Percentiles rank a stretch among this genome's conserved stretches.
Evolutionary conservation across 257 asterid genomes (phyloP).

Genomic region (Rhazya stricta): DNA sequence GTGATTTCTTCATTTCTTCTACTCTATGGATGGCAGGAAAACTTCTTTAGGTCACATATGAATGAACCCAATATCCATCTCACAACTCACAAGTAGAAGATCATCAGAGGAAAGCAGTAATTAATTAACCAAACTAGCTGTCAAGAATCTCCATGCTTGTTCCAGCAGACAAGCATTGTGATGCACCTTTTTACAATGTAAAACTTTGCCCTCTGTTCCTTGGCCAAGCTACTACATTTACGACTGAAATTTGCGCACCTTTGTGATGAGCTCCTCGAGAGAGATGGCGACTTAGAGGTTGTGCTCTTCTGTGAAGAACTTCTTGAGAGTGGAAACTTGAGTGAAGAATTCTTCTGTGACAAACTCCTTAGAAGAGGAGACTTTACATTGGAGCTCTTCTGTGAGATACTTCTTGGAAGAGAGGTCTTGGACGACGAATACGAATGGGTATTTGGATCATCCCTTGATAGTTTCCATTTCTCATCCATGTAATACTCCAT

Average conservation of each 20-base stretch:
- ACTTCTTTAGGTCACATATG: constrained; percentile 25
- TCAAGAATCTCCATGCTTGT: constrained; percentile 69
- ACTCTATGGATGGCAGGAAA: constrained; percentile 36
- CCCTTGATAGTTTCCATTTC: constrained; percentile 53
- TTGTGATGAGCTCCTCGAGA: constrained; percentile 50
- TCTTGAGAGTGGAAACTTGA: constrained; percentile 34
- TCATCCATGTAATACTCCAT: constrained; percentile 82
- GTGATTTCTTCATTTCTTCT: constrained; percentile 29
- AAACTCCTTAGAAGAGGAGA: constrained; percentile 27
- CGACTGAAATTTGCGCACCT: constrained; percentile 48
- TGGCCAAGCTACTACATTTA: constrained; percentile 67
- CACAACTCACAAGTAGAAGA: constrained; percentile 21
- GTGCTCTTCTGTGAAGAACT: constrained; percentile 49
- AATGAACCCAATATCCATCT: constrained; percentile 33
- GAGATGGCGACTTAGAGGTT: constrained; percentile 35
- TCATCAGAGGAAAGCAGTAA: background rate
- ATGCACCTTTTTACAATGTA: constrained; percentile 82
- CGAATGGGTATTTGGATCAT: constrained; percentile 35
- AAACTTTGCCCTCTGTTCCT: constrained; percentile 77
- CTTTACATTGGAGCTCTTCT: constrained; percentile 34
- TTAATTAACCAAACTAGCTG: background rate
- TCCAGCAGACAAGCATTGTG: constrained; percentile 72
- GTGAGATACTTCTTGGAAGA: constrained; percentile 50
- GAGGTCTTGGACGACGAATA: constrained; percentile 32
- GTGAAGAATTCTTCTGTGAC: constrained; percentile 39